phyloP scores from a whole-genome alignment of 805 yeast genomes.

The Saccharomycopsis lassenensis region DNA sequence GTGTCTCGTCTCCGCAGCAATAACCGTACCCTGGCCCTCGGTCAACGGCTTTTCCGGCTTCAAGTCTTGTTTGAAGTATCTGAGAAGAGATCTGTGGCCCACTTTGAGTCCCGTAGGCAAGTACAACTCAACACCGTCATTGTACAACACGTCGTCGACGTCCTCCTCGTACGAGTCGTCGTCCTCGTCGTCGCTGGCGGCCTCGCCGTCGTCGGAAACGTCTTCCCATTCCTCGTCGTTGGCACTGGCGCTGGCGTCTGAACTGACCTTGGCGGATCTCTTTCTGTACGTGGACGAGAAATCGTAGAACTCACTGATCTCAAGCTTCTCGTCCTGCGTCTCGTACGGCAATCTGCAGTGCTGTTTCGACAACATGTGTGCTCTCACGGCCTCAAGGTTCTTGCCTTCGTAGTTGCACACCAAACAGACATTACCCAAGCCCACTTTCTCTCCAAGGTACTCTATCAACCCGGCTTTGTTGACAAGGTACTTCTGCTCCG shows the following conservation, averaged over 20 bases:
- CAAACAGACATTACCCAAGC: slow-evolving; percentile 83
- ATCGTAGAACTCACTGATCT: slow-evolving; percentile 85
- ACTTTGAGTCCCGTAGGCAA: slow-evolving; percentile 76
- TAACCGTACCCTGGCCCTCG: slow-evolving; percentile 79
- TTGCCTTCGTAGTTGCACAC: slow-evolving; percentile 79
- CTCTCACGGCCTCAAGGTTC: slow-evolving; percentile 75
- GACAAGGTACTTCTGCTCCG: slow-evolving; percentile 64
- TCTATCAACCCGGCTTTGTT: slow-evolving; percentile 64
- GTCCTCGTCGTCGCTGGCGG: slow-evolving; percentile 21
- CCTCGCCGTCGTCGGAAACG: slow-evolving; percentile 26
- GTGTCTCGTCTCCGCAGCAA: slow-evolving; percentile 71
- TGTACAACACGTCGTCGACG: slow-evolving; percentile 35
- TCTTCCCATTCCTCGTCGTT: slow-evolving; percentile 29
- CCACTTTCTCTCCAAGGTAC: slow-evolving; percentile 83
- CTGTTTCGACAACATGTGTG: slow-evolving; percentile 79
- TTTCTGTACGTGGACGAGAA: slow-evolving; percentile 58
- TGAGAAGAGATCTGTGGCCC: slow-evolving; percentile 76
- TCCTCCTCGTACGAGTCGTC: slow-evolving; percentile 23
- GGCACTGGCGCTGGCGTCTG: slow-evolving; percentile 28
- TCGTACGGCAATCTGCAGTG: slow-evolving; percentile 91
- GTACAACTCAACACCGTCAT: slow-evolving; percentile 59
- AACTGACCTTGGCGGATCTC: slow-evolving; percentile 19
- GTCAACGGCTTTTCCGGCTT: slow-evolving; percentile 44
- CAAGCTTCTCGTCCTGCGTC: slow-evolving; percentile 69
- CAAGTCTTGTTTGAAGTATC: slow-evolving; percentile 69